phyloP scores from a whole-genome alignment of 2,329 filamentous ascomycete species.

The Colletotrichum tropicicola region DNA sequence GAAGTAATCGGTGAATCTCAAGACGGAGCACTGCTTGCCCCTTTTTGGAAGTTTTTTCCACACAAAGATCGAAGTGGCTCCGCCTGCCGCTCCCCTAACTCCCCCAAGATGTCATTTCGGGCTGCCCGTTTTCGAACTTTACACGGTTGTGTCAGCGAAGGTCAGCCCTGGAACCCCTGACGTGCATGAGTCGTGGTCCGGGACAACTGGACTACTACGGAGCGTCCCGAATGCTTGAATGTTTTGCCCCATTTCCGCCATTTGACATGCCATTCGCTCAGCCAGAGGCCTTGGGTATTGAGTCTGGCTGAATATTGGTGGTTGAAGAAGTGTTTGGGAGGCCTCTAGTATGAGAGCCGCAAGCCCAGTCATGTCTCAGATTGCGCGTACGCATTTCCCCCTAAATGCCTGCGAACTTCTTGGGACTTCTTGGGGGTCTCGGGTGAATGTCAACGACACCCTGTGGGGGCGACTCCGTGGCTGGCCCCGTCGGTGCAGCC shows the following conservation, averaged over 20 bases:
- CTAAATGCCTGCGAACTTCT: slow-evolving; percentile 1
- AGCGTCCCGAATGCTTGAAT: slow-evolving; percentile 4
- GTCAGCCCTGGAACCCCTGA: neutral
- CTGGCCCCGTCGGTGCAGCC: neutral
- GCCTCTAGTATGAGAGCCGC: neutral
- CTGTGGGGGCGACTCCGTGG: neutral
- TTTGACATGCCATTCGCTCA: too few species aligned
- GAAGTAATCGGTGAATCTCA: neutral
- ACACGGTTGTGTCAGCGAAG: neutral
- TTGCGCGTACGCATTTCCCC: slow-evolving; percentile 3
- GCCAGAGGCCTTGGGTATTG: too few species aligned
- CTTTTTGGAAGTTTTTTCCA: neutral
- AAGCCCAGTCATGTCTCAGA: neutral
- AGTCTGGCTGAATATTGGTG: neutral
- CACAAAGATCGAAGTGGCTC: neutral
- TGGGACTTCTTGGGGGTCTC: neutral
- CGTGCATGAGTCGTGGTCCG: slow-evolving; percentile 17
- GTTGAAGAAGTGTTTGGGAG: neutral
- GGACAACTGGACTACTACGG: neutral
- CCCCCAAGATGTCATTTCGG: neutral
- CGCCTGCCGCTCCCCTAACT: neutral
- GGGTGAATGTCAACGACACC: neutral
- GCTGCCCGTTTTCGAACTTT: neutral
- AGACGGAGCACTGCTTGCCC: neutral
- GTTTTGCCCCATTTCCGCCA: neutral